phyloP scores from a whole-genome alignment of 2,329 filamentous ascomycete species.

The Cercospora berteroae region DNA sequence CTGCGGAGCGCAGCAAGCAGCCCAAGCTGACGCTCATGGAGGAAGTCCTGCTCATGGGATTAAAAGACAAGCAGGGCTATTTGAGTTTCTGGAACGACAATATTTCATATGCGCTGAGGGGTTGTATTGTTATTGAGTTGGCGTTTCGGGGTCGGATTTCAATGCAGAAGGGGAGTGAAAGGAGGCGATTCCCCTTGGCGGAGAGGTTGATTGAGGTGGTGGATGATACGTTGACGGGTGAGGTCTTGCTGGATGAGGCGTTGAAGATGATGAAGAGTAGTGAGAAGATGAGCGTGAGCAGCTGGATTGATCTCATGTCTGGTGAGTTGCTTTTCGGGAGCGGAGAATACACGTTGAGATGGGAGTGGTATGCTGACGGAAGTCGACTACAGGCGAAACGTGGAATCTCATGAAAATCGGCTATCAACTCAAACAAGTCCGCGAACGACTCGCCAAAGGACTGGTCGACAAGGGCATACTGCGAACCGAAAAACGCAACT shows the following conservation, averaged over 20 bases:
- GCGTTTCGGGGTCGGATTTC: constrained; percentile 93
- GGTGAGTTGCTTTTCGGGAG: constrained; percentile 54
- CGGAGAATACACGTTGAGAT: background rate
- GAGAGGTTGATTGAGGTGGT: constrained; percentile 96
- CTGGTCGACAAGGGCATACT: constrained; percentile 98
- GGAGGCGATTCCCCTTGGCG: constrained; percentile 86
- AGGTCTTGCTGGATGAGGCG: constrained; percentile 94
- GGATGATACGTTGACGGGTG: constrained; percentile 92
- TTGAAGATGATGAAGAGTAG: constrained; percentile 99
- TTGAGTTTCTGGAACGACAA: constrained; percentile 99
- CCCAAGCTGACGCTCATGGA: constrained; percentile 99
- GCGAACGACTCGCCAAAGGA: constrained; percentile 93
- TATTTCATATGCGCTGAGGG: constrained; percentile 94
- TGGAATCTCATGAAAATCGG: constrained; percentile 99
- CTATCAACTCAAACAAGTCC: constrained; percentile 98
- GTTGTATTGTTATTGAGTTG: constrained; percentile 96
- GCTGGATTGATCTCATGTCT: constrained; percentile 99
- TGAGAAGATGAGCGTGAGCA: constrained; percentile 99
- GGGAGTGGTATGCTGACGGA: constrained; percentile 9
- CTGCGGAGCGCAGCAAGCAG: constrained; percentile 92
- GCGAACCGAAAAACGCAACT: constrained; percentile 98
- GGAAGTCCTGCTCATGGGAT: constrained; percentile 87
- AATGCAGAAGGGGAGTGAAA: constrained; percentile 95
- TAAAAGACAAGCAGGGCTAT: constrained; percentile 99
- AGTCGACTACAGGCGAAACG: constrained; percentile 72